These are phyloP conservation scores for Debaryomyces psychrophilus DNA, from an alignment of 1,139 yeast species.

Conservation along the genomic window DNA sequence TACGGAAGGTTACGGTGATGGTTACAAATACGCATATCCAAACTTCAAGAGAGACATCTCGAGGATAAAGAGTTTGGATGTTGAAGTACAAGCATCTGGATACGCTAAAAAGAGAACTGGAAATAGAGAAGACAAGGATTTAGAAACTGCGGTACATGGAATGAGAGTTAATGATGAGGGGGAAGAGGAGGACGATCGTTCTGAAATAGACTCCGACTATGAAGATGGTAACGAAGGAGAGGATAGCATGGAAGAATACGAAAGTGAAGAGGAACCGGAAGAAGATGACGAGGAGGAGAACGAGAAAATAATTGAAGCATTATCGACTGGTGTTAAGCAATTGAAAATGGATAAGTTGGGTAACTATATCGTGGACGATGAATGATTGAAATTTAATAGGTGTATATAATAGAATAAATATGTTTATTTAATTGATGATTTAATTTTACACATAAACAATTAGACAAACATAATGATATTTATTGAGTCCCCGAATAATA, in stretches of 20 bases:
- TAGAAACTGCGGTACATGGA: constrained; percentile 72
- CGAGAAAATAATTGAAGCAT: constrained; percentile 71
- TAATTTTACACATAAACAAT: neutral
- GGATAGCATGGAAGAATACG: constrained; percentile 30
- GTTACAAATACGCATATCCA: constrained; percentile 79
- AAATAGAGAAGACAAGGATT: constrained; percentile 55
- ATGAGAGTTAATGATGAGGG: constrained; percentile 53
- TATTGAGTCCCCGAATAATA: constrained; percentile 23
- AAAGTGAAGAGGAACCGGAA: constrained; percentile 36
- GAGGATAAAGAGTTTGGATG: constrained; percentile 72
- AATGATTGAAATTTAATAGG: constrained; percentile 9
- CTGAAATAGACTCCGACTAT: constrained; percentile 32
- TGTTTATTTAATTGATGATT: neutral
- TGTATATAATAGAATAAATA: constrained; percentile 8
- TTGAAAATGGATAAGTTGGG: constrained; percentile 81
- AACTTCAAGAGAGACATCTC: constrained; percentile 73
- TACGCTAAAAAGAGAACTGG: constrained; percentile 70
- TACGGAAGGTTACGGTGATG: constrained; percentile 78
- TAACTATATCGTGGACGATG: constrained; percentile 67
- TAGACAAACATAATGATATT: constrained; percentile 16
- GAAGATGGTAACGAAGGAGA: constrained; percentile 30
- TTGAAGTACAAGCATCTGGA: constrained; percentile 90
- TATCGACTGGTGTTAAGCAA: constrained; percentile 60
- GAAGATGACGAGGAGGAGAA: constrained; percentile 57
- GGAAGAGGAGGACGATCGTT: constrained; percentile 32